Conservation (phyloP, 2,329 filamentous ascomycete genomes). For the Ophiostoma sp. region DNA sequence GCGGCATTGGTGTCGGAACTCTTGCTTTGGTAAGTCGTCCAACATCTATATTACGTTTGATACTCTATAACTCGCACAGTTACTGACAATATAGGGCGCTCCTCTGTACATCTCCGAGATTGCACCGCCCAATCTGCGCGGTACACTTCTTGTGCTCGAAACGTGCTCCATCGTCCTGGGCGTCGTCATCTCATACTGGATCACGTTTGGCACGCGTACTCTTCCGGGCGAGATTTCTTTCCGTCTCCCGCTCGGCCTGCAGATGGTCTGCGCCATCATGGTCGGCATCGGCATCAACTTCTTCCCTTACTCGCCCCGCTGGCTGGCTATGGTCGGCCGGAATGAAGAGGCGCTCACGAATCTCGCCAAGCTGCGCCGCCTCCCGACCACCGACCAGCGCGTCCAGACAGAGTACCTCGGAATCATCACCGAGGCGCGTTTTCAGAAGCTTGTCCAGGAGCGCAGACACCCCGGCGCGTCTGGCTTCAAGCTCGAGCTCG, state of each 20-base stretch:
- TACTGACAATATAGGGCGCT: constrained; percentile 29
- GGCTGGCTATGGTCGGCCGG: constrained; percentile 20
- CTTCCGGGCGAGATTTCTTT: constrained; percentile 10
- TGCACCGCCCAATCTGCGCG: constrained; percentile 22
- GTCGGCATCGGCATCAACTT: constrained; percentile 11
- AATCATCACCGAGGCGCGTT: constrained; percentile 14
- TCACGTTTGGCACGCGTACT: constrained; percentile 37
- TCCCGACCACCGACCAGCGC: background rate
- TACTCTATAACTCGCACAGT: too few relatives aligned
- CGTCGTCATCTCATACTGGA: constrained; percentile 41
- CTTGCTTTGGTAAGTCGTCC: constrained; percentile 33
- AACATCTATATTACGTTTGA: too few relatives aligned
- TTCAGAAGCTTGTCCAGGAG: background rate
- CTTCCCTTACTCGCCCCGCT: constrained; percentile 22
- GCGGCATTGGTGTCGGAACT: constrained; percentile 33
- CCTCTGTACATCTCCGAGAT: constrained; percentile 24
- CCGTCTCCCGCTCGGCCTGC: constrained; percentile 14
- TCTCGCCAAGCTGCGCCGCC: constrained; percentile 12
- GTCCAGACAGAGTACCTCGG: constrained; percentile 11
- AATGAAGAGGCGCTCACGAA: constrained; percentile 27
- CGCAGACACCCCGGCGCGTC: background rate
- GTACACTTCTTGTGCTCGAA: constrained; percentile 19
- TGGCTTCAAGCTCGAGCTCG: constrained; percentile 2
- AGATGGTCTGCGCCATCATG: constrained; percentile 14
- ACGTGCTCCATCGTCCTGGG: constrained; percentile 32